These are phyloP conservation scores for Suillus occidentalis DNA, from an alignment of 768 basidiomycete genomes.

Conservation along the genomic window DNA sequence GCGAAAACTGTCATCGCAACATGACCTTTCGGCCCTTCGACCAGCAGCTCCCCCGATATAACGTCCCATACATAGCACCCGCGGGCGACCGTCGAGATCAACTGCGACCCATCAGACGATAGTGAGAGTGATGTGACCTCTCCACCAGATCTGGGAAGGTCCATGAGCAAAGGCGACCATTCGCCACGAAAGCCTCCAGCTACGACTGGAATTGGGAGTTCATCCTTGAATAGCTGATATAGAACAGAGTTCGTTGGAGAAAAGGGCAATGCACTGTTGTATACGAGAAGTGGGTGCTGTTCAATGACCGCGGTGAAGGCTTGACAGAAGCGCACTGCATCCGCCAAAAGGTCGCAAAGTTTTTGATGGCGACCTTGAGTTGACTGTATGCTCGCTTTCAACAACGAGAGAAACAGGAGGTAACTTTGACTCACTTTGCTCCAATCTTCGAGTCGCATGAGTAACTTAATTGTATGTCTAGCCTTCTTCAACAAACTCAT, in stretches of 20 bases:
- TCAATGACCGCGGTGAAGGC: constrained; percentile 31
- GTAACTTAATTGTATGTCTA: constrained; percentile 31
- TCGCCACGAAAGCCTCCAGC: constrained; percentile 30
- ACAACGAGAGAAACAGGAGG: not conserved
- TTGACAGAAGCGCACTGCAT: constrained; percentile 33
- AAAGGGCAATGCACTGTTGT: constrained; percentile 32
- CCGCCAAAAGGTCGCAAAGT: constrained; percentile 22
- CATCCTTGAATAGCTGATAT: constrained; percentile 28
- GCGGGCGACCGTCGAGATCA: constrained; percentile 25
- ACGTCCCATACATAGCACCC: constrained; percentile 27
- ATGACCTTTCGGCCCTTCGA: constrained; percentile 13
- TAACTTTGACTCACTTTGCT: constrained; percentile 18
- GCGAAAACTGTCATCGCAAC: constrained; percentile 30
- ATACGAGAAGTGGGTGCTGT: constrained; percentile 34
- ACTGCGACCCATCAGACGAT: constrained; percentile 29
- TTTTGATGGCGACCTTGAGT: constrained; percentile 14
- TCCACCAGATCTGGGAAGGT: constrained; percentile 21
- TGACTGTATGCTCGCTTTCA: constrained; percentile 14
- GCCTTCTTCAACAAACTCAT: constrained; percentile 32
- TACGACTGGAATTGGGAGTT: constrained; percentile 22
- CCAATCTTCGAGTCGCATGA: constrained; percentile 29
- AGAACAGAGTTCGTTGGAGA: constrained; percentile 26
- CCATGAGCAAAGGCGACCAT: constrained; percentile 33
- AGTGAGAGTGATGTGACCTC: constrained; percentile 22
- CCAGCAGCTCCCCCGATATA: constrained; percentile 26